phyloP scores from a whole-genome alignment of 2,329 filamentous ascomycete genomes.

The Sphaerulina populicola region DNA sequence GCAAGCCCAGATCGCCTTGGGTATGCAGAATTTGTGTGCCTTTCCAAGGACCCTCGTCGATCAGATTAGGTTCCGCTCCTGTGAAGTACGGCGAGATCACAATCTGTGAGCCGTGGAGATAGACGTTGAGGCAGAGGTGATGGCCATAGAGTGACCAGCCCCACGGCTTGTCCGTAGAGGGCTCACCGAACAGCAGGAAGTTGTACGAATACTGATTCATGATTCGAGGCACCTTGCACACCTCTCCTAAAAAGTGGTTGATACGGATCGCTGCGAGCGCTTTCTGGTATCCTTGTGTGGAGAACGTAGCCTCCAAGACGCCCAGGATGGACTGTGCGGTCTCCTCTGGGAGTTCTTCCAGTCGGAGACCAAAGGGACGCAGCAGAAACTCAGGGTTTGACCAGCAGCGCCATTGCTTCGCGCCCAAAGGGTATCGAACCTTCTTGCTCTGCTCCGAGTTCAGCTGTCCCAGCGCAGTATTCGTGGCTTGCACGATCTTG shows the following conservation, averaged over 20 bases:
- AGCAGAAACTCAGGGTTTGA: constrained; percentile 67
- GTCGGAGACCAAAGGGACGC: constrained; percentile 58
- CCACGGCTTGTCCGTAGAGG: constrained; percentile 54
- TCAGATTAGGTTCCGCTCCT: constrained; percentile 68
- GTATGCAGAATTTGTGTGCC: constrained; percentile 59
- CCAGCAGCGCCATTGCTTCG: constrained; percentile 63
- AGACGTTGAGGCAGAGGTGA: constrained; percentile 65
- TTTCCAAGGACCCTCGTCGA: constrained; percentile 54
- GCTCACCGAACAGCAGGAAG: constrained; percentile 55
- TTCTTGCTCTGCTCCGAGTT: constrained; percentile 43
- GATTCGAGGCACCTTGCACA: constrained; percentile 53
- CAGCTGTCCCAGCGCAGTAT: constrained; percentile 42
- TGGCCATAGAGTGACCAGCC: constrained; percentile 71
- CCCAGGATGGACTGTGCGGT: constrained; percentile 46
- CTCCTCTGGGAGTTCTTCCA: constrained; percentile 52
- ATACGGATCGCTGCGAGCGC: constrained; percentile 62
- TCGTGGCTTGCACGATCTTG: constrained; percentile 47
- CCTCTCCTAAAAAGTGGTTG: constrained; percentile 65
- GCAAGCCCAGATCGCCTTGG: constrained; percentile 57
- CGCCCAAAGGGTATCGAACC: constrained; percentile 56
- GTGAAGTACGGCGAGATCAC: constrained; percentile 68
- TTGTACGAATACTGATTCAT: constrained; percentile 73
- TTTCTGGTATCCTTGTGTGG: constrained; percentile 63
- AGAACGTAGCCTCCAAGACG: constrained; percentile 53
- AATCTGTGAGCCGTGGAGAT: constrained; percentile 58